Conservation (phyloP, 2,329 filamentous ascomycete species). For the Rutstroemia sp. region DNA sequence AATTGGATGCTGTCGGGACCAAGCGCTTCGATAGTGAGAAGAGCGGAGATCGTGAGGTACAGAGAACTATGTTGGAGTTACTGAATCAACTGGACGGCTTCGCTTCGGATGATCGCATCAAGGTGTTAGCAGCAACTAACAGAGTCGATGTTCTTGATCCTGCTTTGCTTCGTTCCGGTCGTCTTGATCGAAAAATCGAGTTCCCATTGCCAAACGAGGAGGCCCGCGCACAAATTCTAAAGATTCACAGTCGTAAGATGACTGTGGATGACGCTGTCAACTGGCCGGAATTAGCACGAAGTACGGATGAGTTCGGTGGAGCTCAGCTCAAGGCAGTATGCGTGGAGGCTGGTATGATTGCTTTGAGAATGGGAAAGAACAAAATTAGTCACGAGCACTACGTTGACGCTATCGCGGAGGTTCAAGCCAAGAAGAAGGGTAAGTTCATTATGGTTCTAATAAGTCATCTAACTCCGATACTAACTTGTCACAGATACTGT, state of each 20-base stretch:
- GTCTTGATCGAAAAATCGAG: constrained; percentile 94
- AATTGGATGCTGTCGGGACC: constrained; percentile 94
- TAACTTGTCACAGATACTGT: constrained; percentile 20
- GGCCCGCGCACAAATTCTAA: constrained; percentile 90
- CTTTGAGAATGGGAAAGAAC: constrained; percentile 83
- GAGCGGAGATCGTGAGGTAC: constrained; percentile 94
- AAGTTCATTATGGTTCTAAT: constrained; percentile 1
- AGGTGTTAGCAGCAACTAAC: constrained; percentile 92
- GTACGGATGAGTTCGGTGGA: constrained; percentile 96
- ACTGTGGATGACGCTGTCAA: constrained; percentile 88
- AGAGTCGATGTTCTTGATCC: constrained; percentile 90
- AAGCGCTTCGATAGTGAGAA: constrained; percentile 99
- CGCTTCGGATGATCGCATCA: constrained; percentile 92
- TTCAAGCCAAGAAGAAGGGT: constrained; percentile 73
- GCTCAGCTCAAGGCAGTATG: constrained; percentile 98
- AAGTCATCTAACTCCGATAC: constrained; percentile 25
- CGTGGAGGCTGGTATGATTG: constrained; percentile 99
- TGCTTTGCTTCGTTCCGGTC: constrained; percentile 81
- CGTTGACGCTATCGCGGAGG: constrained; percentile 95
- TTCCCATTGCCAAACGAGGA: constrained; percentile 98
- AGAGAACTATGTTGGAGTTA: constrained; percentile 97
- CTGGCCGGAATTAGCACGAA: constrained; percentile 91
- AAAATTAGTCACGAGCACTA: constrained; percentile 99
- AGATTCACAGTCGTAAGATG: constrained; percentile 98
- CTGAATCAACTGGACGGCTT: constrained; percentile 98